Evolutionary conservation across 169 alveolate species (phyloP), one percentile per base, ranked within the genome.

Genomic region (Cryptosporidium viatorum): DNA sequence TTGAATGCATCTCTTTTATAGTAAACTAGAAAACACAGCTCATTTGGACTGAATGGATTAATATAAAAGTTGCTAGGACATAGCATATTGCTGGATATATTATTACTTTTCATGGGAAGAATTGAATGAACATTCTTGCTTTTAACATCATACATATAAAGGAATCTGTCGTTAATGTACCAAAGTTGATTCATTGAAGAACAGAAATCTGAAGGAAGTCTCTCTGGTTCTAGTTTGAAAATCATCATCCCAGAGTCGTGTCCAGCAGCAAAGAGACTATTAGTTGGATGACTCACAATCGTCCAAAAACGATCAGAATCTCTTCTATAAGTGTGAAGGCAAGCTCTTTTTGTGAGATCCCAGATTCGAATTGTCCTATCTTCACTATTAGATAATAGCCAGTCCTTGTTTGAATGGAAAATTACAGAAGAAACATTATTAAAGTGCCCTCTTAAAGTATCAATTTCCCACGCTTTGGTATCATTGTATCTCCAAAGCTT

Each of bases 261-360:
- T 3, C 99, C 99, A 1, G 98, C 97, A 16, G 99, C 99, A 69
- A 97, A 95, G 50, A 96, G 92, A 67, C 97, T 95, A 41, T 94
- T 93, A 58, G 94, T 91, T 10, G 97, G 97, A 85, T 97, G 97
- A 6, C 95, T 93, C 3, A 97, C 97, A n/a, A 97, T 84, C 51
- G 96, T 92, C 99, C 99, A 98, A 87, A 97, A 98, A 65, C 99
- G 92, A 92, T 98, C 99, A 73, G 95, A 93, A 59, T 97, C 99
- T 94, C 96, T 95, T 41, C 94, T 92, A 71, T 95, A 93, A 21
- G 97, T 95, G 91, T 96, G 97, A 10, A 96, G 93, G 31, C 95
- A 86, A 0, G 96, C 55, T 92, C 98, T 95, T 86, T 97, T 95
- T 65, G 93, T 95, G 37, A 96, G 92, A 91, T 97, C 99, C 99